phyloP scores from a whole-genome alignment of 139 green algal species.

The Chlorella sp. region DNA sequence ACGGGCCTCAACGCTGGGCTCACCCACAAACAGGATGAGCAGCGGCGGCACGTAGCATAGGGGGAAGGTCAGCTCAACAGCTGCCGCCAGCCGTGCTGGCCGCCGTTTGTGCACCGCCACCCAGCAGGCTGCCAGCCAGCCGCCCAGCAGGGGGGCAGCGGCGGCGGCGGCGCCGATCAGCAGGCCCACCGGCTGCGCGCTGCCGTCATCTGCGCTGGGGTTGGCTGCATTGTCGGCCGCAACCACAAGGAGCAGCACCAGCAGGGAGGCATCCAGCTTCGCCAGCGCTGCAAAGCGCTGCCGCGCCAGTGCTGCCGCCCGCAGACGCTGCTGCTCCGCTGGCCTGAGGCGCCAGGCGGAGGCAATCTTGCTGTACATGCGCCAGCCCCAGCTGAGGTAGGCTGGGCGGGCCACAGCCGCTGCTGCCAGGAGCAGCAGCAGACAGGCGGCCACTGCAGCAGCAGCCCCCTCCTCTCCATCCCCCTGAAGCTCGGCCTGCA shows the following conservation, averaged over 20 bases:
- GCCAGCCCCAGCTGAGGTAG: conserved; percentile 45
- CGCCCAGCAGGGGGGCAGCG: not conserved
- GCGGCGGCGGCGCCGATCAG: conserved; percentile 19
- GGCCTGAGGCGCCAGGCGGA: conserved; percentile 19
- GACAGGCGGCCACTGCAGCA: conserved; percentile 18
- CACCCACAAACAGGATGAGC: conserved; percentile 34
- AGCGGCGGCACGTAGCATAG: conserved; percentile 32
- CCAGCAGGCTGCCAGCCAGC: conserved; percentile 14
- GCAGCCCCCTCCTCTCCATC: not conserved
- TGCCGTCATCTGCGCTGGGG: not conserved
- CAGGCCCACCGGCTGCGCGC: conserved; percentile 7
- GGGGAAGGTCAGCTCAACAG: conserved; percentile 29
- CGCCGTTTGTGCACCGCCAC: not conserved
- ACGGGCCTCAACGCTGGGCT: not conserved
- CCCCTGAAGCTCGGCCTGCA: not conserved
- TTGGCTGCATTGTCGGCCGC: conserved; percentile 34
- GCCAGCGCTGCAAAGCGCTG: conserved; percentile 45
- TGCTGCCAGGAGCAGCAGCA: conserved; percentile 17
- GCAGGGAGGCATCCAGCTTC: conserved; percentile 47
- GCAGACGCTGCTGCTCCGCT: conserved; percentile 16
- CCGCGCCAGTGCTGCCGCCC: not conserved
- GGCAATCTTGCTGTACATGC: conserved; percentile 45
- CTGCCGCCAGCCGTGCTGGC: not conserved
- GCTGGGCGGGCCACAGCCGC: conserved; percentile 21
- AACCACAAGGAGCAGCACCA: conserved; percentile 29